These are phyloP conservation scores for Carallia brachiata DNA, from an alignment of 345 rosid genomes.

Conservation along the genomic window DNA sequence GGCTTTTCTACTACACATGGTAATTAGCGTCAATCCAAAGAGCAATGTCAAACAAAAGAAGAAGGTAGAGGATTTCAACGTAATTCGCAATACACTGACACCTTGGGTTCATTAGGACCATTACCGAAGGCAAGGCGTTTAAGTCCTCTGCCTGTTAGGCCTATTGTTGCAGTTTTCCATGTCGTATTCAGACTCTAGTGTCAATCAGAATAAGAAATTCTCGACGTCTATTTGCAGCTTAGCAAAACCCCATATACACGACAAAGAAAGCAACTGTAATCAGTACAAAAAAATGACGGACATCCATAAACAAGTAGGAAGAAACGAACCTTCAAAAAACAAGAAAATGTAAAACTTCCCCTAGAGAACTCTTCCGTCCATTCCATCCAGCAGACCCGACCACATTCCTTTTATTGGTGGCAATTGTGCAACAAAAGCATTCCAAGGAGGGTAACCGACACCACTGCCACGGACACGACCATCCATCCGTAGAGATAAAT, in stretches of 20 bases:
- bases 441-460: conserved; percentile 97
- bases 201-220: too few species aligned
- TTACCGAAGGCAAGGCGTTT: too few species aligned
- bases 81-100: neutral
- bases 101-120: too few species aligned
- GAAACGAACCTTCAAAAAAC: conserved; percentile 3
- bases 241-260: neutral
- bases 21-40: neutral
- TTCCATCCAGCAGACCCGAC: conserved; percentile 93
- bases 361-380: conserved; percentile 83
- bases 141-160: too few species aligned
- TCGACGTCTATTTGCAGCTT: too few species aligned
- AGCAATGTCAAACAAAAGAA: neutral
- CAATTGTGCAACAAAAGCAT: conserved; percentile 84
- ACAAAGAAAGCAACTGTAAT: neutral
- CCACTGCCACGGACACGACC: conserved; percentile 97
- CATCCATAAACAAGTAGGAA: neutral
- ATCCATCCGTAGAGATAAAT: conserved; percentile 80
- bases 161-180: too few species aligned
- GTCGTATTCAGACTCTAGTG: too few species aligned
- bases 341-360: neutral
- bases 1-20: neutral
- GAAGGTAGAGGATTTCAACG: neutral
- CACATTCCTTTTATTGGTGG: conserved; percentile 89
- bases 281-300: neutral